Evolutionary conservation across 2,329 filamentous ascomycete genomes (phyloP).

Genomic region (Fusarium haematococcum): DNA sequence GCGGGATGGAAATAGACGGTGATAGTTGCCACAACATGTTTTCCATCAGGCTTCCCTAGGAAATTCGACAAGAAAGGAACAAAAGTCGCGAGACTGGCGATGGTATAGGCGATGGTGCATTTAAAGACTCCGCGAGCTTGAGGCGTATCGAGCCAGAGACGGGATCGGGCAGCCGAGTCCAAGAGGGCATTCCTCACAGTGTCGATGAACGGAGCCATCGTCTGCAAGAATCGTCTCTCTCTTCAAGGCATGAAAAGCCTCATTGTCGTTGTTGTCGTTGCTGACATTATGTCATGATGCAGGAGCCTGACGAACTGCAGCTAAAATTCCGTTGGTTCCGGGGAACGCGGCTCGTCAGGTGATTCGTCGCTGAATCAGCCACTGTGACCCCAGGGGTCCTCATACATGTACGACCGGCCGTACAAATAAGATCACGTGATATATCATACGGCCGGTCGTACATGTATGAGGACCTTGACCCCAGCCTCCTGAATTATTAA

Average conservation of each 20-base stretch:
- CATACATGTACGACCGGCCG: no score
- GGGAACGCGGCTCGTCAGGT: constrained; percentile 15
- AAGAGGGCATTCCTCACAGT: constrained; percentile 41
- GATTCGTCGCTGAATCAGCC: constrained; percentile 19
- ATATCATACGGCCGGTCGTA: no score
- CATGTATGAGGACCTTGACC: not conserved
- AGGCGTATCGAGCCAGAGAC: constrained; percentile 71
- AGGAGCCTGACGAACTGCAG: not conserved
- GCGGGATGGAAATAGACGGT: constrained; percentile 96
- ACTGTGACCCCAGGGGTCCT: not conserved
- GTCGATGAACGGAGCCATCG: constrained; percentile 22
- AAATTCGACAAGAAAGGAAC: constrained; percentile 77
- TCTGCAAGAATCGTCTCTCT: not conserved
- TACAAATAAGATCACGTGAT: no score
- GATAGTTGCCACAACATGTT: constrained; percentile 93
- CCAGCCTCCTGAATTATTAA: not conserved
- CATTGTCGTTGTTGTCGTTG: constrained; percentile 13
- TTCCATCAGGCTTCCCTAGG: constrained; percentile 87
- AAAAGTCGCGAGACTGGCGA: constrained; percentile 89
- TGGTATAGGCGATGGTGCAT: constrained; percentile 88
- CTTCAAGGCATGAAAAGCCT: not conserved
- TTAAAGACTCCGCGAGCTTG: constrained; percentile 86
- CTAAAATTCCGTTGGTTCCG: constrained; percentile 11
- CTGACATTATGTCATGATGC: not conserved
- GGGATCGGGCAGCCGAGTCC: constrained; percentile 62